Evolutionary conservation across 495 filamentous ascomycete genomes (phyloP).

Genomic region (Penicillium simplicissimum): DNA sequence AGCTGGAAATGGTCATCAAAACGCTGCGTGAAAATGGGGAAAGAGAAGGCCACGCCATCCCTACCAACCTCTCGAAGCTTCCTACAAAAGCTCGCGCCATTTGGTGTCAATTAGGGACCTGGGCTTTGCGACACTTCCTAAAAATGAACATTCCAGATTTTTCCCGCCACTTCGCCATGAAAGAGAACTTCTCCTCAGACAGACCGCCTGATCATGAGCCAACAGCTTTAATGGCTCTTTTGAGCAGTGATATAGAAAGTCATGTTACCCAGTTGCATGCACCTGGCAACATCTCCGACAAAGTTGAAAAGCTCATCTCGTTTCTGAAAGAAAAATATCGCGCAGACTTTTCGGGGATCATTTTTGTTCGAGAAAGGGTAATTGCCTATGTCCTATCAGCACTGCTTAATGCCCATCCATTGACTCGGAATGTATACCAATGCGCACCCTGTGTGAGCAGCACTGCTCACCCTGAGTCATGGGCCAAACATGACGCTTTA

Average conservation of each 20-base stretch:
- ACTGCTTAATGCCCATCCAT: conserved; percentile 1
- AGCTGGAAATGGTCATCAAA: neutral
- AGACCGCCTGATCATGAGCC: neutral
- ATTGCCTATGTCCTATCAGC: conserved; percentile 6
- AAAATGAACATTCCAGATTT: neutral
- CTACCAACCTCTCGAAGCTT: neutral
- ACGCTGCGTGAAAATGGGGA: neutral
- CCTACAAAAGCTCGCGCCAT: conserved; percentile 15
- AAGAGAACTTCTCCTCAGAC: neutral
- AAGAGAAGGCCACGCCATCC: neutral
- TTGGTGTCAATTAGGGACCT: conserved; percentile 9
- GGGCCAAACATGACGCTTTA: neutral
- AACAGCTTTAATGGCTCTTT: neutral
- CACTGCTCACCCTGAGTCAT: conserved; percentile 1
- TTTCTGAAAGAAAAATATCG: neutral
- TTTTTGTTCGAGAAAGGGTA: conserved; percentile 10
- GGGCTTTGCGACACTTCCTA: neutral
- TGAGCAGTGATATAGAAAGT: neutral
- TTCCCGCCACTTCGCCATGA: neutral
- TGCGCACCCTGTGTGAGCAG: conserved; percentile 7
- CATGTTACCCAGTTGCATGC: neutral
- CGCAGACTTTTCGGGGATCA: conserved; percentile 2
- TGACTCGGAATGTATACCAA: neutral
- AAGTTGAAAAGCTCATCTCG: neutral
- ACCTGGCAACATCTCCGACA: neutral